Base-by-base conservation (phyloP, 768 basidiomycete species). In the Leccinum boreale region DNA sequence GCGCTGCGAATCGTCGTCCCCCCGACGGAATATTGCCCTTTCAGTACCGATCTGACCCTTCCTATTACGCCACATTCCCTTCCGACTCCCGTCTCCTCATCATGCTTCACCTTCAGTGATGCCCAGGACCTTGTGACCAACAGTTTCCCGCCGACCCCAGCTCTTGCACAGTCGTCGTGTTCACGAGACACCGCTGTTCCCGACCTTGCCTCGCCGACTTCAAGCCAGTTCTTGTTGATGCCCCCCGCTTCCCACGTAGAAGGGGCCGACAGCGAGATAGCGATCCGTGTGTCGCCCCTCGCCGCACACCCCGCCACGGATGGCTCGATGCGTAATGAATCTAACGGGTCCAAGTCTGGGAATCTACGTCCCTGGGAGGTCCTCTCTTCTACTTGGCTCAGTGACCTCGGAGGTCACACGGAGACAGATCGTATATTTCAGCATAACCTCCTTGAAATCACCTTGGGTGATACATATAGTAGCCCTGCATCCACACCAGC, bases 21-120 rank as follows among this genome's bases (percentile, higher is more conserved):
- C 14, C 68, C 70, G 15, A 65, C 72, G 29, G 71, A 73, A 59
- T 71, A 71, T 52, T 73, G 68, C 58, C 70, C 70, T n/a, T 71
- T 70, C 55, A 65, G 68, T 39, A 70, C 68, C 17, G 64, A 73
- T 47, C 59, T 73, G n/a, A 68, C 63, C 5, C 62, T 70, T 58
- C 71, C 71, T 45, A 62, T 66, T 17, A 66, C 68, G 8, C 66
- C 70, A 10, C 62, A 57, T 42, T 61, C 64, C 50, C 66, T 73
- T 57, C 60, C 64, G 28, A 62, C 66, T 23, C 61, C 69, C 9
- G 44, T 71, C 49, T 62, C 65, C 0, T 70, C 66, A 10, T 72
- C 68, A 1, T 70, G 70, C 52, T 70, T 72, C 31, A 64, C 59
- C 12, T 67, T 62, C 46, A 60, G 54, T 26, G 61, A 65, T 12